phyloP scores from a whole-genome alignment of 331 rosid species.

The Saraca asoca region DNA sequence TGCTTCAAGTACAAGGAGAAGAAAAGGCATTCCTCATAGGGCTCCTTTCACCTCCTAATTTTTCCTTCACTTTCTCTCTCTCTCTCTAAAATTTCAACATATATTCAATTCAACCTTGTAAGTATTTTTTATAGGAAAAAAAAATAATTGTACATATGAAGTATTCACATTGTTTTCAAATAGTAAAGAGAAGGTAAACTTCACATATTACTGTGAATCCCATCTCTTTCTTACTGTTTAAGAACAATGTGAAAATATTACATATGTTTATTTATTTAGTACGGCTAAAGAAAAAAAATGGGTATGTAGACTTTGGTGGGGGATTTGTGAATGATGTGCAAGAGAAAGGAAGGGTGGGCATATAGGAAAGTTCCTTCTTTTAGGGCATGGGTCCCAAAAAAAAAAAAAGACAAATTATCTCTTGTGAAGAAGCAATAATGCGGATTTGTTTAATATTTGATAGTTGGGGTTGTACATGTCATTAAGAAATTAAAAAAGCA shows the following conservation, averaged over 20 bases:
- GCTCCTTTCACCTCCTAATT: slow-evolving; percentile 77
- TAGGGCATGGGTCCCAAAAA: slow-evolving; percentile 65
- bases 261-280: too few species aligned
- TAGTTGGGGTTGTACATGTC: slow-evolving; percentile 69
- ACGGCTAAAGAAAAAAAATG: not conserved
- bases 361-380: slow-evolving; percentile 57
- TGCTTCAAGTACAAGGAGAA: slow-evolving; percentile 79
- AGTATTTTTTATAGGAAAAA: not conserved
- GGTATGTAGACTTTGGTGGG: slow-evolving; percentile 45
- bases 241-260: too few species aligned
- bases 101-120: slow-evolving; percentile 42
- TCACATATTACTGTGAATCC: too few species aligned
- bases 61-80: slow-evolving; percentile 3
- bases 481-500: slow-evolving; percentile 61
- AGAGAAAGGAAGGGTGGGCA: slow-evolving; percentile 41
- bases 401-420: slow-evolving; percentile 48
- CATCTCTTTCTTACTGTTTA: too few species aligned
- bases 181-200: slow-evolving; percentile 13
- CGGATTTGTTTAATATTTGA: slow-evolving; percentile 56
- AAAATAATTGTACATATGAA: slow-evolving; percentile 22
- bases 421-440: slow-evolving; percentile 76
- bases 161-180: slow-evolving; percentile 33
- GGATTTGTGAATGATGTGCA: slow-evolving; percentile 35
- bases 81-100: slow-evolving; percentile 32
- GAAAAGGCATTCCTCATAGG: slow-evolving; percentile 96